Conservation (phyloP, 768 basidiomycete species). For the Pulveroboletus ravenelii region DNA sequence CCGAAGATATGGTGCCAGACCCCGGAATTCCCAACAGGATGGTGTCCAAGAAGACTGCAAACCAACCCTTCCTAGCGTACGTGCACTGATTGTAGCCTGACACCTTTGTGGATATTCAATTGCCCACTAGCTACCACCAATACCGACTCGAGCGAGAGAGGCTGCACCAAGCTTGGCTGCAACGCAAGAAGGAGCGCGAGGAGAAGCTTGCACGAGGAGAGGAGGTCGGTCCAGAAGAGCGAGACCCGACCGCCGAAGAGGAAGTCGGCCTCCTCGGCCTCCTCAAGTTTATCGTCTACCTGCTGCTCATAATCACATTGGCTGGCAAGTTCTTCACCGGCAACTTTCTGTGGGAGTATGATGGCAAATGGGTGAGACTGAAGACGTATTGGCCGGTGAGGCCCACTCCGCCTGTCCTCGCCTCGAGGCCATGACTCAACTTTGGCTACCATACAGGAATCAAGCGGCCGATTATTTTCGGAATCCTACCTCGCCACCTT, state of each 20-base stretch:
- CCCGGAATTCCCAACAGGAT: conserved; percentile 60
- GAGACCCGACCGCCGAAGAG: conserved; percentile 63
- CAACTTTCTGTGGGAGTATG: conserved; percentile 82
- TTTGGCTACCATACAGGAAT: conserved; percentile 34
- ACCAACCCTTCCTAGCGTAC: conserved; percentile 79
- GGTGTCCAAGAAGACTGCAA: conserved; percentile 80
- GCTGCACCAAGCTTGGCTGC: conserved; percentile 59
- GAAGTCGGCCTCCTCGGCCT: conserved; percentile 64
- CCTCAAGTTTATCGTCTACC: conserved; percentile 62
- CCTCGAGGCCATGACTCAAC: background rate
- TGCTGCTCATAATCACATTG: conserved; percentile 49
- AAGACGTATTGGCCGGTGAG: conserved; percentile 64
- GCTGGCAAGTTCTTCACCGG: conserved; percentile 83
- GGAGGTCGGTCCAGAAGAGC: conserved; percentile 65
- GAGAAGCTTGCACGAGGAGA: conserved; percentile 73
- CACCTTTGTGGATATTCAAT: conserved; percentile 2
- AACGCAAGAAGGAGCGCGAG: conserved; percentile 66
- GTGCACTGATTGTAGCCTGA: conserved; percentile 25
- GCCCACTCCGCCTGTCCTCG: background rate
- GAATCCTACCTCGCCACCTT: conserved; percentile 60
- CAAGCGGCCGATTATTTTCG: conserved; percentile 67
- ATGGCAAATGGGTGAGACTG: conserved; percentile 55
- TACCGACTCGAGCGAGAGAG: conserved; percentile 60
- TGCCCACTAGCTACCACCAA: conserved; percentile 51
- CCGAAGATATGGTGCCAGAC: conserved; percentile 54